A percentile compares a stretch with the other conserved stretches of the same genome.
Conservation (phyloP, 2,329 filamentous ascomycete species). For the Botryotinia calthae region DNA sequence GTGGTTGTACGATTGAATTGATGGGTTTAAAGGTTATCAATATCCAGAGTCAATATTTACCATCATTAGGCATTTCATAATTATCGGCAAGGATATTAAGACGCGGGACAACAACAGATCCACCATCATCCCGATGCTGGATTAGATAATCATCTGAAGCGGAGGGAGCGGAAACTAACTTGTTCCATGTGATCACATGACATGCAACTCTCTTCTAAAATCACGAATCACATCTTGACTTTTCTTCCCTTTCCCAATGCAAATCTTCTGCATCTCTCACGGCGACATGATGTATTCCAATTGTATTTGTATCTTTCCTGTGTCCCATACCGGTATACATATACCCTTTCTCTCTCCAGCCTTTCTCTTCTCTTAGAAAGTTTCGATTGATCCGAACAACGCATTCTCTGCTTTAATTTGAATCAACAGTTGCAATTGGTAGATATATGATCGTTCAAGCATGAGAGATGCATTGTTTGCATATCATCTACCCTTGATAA, state of each 20-base stretch:
- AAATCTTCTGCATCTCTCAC: not conserved
- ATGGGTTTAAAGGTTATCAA: not conserved
- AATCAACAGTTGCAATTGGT: slow-evolving; percentile 18
- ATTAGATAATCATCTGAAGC: not conserved
- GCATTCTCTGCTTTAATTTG: slow-evolving; percentile 9
- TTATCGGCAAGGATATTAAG: slow-evolving; percentile 1
- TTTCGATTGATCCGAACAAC: slow-evolving; percentile 17
- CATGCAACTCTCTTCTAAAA: not conserved
- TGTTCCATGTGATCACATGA: not conserved
- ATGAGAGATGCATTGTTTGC: slow-evolving; percentile 12
- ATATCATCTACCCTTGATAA: not conserved
- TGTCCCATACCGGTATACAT: not conserved
- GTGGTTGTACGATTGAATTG: not conserved
- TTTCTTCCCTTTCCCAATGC: not conserved
- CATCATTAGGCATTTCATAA: not conserved
- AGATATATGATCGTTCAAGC: slow-evolving; percentile 7
- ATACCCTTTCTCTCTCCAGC: not conserved
- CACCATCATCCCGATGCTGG: not conserved
- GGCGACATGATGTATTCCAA: not conserved
- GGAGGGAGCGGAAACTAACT: not conserved
- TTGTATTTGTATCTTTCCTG: not conserved
- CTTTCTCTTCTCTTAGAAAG: not conserved
- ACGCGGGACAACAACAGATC: not conserved
- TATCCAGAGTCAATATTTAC: slow-evolving; percentile 1
- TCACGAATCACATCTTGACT: slow-evolving; percentile 13